Conservation (phyloP, 352 stramenopile genomes). For the Thalassiosira hispida region DNA sequence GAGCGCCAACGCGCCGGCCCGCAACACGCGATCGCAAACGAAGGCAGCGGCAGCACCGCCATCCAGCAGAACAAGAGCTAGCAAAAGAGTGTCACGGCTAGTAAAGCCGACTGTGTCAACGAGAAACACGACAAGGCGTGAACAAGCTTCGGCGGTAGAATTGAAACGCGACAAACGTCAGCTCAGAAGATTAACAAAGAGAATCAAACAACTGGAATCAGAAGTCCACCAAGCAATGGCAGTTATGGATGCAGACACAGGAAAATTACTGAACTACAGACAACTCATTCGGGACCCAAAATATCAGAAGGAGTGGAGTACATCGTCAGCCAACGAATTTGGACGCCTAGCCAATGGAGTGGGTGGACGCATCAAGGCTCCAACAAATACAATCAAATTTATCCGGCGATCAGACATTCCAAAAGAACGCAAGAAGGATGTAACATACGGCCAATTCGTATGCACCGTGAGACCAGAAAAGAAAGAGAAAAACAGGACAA, state of each 20-base stretch:
- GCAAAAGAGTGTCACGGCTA: too few relatives aligned
- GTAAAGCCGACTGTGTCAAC: too few relatives aligned
- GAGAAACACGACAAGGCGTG: too few relatives aligned
- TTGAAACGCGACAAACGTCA: background rate
- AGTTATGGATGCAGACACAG: constrained; percentile 13
- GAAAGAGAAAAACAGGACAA: background rate
- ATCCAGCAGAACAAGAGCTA: background rate
- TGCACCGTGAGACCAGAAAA: background rate
- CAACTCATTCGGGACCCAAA: constrained; percentile 1
- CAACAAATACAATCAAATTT: constrained; percentile 39
- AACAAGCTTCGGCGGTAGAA: background rate
- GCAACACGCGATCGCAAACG: background rate
- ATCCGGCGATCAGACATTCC: constrained; percentile 32
- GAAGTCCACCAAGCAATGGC: background rate
- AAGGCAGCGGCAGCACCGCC: background rate
- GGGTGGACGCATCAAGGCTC: background rate
- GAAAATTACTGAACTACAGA: constrained; percentile 10
- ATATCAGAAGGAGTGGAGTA: constrained; percentile 23
- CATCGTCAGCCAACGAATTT: constrained; percentile 36
- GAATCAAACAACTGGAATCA: background rate
- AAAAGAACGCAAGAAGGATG: constrained; percentile 29
- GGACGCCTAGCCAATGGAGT: constrained; percentile 36
- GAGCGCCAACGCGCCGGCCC: background rate
- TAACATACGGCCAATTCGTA: constrained; percentile 11
- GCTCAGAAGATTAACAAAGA: background rate